Conservation (phyloP, 2,329 filamentous ascomycete species). For the Thermothelomyces thermophilus region DNA sequence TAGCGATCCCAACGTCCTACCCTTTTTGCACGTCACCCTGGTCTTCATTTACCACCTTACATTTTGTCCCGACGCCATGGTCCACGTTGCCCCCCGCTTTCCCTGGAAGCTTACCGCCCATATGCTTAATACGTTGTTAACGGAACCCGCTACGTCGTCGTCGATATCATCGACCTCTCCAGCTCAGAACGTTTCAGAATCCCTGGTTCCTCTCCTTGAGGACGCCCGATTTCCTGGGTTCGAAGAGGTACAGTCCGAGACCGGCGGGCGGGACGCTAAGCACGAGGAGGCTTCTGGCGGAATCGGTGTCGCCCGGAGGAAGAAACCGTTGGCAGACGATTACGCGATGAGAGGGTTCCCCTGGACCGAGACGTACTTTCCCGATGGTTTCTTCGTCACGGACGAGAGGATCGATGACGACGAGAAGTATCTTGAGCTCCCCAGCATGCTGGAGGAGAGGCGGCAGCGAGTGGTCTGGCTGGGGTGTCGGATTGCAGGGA, state of each 20-base stretch:
- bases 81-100: conserved; percentile 36
- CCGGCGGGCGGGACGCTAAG: conserved; percentile 17
- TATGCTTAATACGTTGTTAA: conserved; percentile 33
- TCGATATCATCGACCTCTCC: neutral
- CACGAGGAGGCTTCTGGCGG: neutral
- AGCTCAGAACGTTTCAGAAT: neutral
- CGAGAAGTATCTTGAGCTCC: conserved; percentile 56
- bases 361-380: conserved; percentile 54
- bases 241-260: conserved; percentile 25
- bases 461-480: conserved; percentile 55
- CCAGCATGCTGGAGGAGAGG: conserved; percentile 50
- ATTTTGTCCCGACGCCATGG: conserved; percentile 36
- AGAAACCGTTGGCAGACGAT: conserved; percentile 53
- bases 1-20: neutral
- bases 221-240: conserved; percentile 41
- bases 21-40: conserved; percentile 29
- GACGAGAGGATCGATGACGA: conserved; percentile 56
- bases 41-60: conserved; percentile 49
- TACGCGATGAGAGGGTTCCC: conserved; percentile 58
- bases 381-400: conserved; percentile 48
- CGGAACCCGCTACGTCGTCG: conserved; percentile 10
- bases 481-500: conserved; percentile 40
- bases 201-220: conserved; percentile 31
- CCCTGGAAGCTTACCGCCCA: conserved; percentile 34
- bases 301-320: neutral